Conservation (phyloP, 345 rosid genomes). For the Eucalyptus rudis region DNA sequence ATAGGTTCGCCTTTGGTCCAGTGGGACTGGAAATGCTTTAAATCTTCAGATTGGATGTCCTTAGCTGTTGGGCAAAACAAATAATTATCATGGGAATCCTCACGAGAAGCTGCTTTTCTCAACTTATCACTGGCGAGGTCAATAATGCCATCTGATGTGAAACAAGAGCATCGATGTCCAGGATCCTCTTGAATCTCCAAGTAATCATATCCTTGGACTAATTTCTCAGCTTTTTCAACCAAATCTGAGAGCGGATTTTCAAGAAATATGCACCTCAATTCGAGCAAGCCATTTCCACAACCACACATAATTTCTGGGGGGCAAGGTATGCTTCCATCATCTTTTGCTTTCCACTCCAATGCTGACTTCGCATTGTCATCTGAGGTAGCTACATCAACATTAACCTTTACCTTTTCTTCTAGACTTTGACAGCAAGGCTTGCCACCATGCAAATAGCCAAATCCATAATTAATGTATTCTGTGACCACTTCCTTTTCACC, state of each 20-base stretch:
- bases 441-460: slow-evolving; percentile 29
- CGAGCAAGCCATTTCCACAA: slow-evolving; percentile 29
- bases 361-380: not conserved
- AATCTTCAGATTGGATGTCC: slow-evolving; percentile 16
- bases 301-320: slow-evolving; percentile 27
- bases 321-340: slow-evolving; percentile 42
- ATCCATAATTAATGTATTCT: slow-evolving; percentile 6
- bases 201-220: not conserved
- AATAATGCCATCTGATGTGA: slow-evolving; percentile 13
- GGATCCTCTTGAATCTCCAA: not conserved
- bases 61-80: slow-evolving; percentile 44
- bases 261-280: slow-evolving; percentile 24
- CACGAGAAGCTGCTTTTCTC: slow-evolving; percentile 48
- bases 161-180: slow-evolving; percentile 26
- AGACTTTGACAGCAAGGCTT: not conserved
- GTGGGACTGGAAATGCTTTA: slow-evolving; percentile 64
- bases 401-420: not conserved
- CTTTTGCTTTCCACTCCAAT: slow-evolving; percentile 36
- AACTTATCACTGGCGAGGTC: slow-evolving; percentile 3
- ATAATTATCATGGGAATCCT: slow-evolving; percentile 38
- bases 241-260: slow-evolving; percentile 19
- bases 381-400: not conserved
- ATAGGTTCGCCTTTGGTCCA: slow-evolving; percentile 80
- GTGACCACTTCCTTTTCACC: slow-evolving; percentile 10
- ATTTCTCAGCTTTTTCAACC: slow-evolving; percentile 21